Percentiles rank a stretch among this genome's conserved stretches.
Conservation (phyloP, 192 early-diverging fungal genomes). For the Coemansia umbellata region DNA sequence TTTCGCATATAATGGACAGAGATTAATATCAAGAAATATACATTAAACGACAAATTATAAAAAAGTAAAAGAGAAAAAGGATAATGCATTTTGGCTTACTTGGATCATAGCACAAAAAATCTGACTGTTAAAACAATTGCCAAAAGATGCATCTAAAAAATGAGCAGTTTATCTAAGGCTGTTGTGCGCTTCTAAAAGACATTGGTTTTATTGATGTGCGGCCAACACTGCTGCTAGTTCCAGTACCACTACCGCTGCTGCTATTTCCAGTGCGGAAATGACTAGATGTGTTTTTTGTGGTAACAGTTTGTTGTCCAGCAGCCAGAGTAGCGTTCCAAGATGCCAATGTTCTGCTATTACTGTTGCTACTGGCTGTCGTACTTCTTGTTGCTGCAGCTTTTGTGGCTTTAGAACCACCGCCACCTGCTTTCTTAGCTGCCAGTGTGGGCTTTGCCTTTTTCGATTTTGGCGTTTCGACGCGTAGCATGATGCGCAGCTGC, state of each 20-base stretch:
- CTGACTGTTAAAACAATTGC: too few relatives aligned
- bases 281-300: conserved; percentile 27
- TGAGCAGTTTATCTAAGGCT: neutral
- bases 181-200: conserved; percentile 11
- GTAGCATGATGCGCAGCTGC: conserved; percentile 45
- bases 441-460: conserved; percentile 13
- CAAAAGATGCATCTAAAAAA: too few relatives aligned
- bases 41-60: conserved; percentile 2
- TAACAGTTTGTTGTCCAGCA: conserved; percentile 1
- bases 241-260: neutral
- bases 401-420: neutral
- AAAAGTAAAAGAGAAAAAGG: neutral
- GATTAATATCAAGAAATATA: conserved; percentile 2
- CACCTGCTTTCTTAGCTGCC: neutral
- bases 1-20: too few relatives aligned
- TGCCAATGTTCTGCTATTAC: neutral
- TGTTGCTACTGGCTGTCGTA: neutral
- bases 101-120: too few relatives aligned
- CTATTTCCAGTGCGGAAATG: conserved; percentile 26
- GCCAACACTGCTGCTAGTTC: neutral
- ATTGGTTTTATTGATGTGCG: conserved; percentile 24
- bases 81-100: too few relatives aligned
- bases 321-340: neutral
- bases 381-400: neutral
- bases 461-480: conserved; percentile 22